Conservation (phyloP, 306 rosid genomes). For the Oemleria cerasiformis region DNA sequence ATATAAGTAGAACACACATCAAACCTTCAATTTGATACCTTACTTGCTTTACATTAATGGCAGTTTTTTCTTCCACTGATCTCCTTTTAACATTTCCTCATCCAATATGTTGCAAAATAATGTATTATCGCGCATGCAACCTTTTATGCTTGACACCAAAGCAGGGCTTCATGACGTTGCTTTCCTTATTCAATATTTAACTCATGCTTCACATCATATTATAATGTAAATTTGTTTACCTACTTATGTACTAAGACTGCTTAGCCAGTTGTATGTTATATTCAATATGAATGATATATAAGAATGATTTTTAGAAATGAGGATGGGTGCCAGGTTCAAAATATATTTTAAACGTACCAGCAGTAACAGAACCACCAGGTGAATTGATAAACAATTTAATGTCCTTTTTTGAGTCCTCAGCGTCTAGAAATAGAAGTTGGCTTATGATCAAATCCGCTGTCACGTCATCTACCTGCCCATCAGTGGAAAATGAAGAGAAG, state of each 20-base stretch:
- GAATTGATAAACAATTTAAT: conserved; percentile 86
- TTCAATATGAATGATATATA: background rate
- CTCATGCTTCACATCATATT: background rate
- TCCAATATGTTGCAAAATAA: conserved; percentile 1
- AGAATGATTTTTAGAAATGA: background rate
- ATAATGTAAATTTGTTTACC: background rate
- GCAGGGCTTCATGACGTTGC: background rate
- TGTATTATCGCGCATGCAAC: background rate
- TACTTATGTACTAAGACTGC: background rate
- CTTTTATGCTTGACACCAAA: background rate
- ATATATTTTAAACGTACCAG: conserved; percentile 50
- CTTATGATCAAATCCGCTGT: conserved; percentile 87
- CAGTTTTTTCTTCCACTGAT: too few species aligned
- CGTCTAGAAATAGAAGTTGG: conserved; percentile 88
- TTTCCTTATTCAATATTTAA: background rate
- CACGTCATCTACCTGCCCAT: conserved; percentile 78
- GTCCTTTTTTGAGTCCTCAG: conserved; percentile 78
- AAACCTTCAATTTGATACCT: background rate
- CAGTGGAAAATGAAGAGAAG: background rate
- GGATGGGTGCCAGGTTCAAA: background rate
- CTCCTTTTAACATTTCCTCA: background rate
- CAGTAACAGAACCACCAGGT: conserved; percentile 95
- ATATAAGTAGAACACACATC: background rate
- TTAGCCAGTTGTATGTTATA: background rate
- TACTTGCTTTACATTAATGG: background rate